These are phyloP conservation scores for Polychaeton citri DNA, from an alignment of 2,329 filamentous ascomycete species.

Conservation along the genomic window DNA sequence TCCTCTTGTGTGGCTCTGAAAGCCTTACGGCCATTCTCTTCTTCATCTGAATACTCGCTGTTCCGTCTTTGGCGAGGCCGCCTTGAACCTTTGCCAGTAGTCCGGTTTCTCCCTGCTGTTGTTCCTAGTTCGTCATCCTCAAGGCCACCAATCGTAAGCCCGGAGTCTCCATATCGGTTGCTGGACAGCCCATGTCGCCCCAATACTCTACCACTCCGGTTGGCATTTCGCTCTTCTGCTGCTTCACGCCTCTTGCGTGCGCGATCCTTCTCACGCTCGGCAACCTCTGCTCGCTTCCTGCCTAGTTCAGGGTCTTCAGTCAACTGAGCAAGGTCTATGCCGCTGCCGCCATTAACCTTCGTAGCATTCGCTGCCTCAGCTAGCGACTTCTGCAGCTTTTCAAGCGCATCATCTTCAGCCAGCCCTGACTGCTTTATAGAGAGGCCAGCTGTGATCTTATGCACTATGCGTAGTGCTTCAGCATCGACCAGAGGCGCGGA, in stretches of 20 bases:
- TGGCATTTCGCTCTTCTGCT: conserved; percentile 50
- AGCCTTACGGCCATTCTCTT: conserved; percentile 51
- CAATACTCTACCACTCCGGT: conserved; percentile 37
- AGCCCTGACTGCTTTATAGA: conserved; percentile 54
- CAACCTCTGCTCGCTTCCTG: conserved; percentile 58
- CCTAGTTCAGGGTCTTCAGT: conserved; percentile 63
- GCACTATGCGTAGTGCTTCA: conserved; percentile 57
- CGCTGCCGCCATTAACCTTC: conserved; percentile 37
- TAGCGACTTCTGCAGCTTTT: conserved; percentile 54
- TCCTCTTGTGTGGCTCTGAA: conserved; percentile 53
- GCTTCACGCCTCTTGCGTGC: conserved; percentile 54
- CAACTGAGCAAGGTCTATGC: conserved; percentile 54
- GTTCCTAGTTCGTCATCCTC: conserved; percentile 44
- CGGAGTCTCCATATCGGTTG: conserved; percentile 37
- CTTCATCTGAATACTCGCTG: conserved; percentile 54
- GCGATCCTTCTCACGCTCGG: conserved; percentile 60
- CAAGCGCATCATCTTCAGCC: conserved; percentile 57
- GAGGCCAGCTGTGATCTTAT: conserved; percentile 63
- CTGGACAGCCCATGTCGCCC: conserved; percentile 36
- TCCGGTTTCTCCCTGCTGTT: conserved; percentile 15
- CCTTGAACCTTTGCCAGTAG: conserved; percentile 5
- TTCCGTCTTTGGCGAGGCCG: conserved; percentile 21
- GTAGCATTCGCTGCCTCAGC: conserved; percentile 48
- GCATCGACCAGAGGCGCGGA: conserved; percentile 57
- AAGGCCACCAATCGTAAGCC: conserved; percentile 55